Conservation (phyloP, 805 yeast genomes). For the Hanseniaspora lachancei region DNA sequence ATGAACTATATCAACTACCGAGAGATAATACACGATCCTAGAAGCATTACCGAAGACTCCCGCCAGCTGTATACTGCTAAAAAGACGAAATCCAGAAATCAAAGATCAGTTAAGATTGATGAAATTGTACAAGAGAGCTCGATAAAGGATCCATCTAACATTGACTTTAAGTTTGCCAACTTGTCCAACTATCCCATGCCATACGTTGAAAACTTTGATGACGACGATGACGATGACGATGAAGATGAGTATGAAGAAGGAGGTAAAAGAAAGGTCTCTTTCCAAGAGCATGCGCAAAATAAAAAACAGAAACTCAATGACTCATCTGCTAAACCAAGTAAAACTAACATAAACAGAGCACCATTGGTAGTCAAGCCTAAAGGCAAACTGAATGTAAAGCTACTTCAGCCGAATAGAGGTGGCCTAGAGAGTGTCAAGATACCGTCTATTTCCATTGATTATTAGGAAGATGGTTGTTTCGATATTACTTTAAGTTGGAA, state of each 20-base stretch:
- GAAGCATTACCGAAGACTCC: conserved; percentile 3
- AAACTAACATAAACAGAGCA: background rate
- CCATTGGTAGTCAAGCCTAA: conserved; percentile 7
- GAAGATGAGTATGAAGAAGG: conserved; percentile 2
- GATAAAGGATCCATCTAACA: conserved; percentile 8
- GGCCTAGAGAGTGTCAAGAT: conserved; percentile 7
- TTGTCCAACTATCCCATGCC: conserved; percentile 6
- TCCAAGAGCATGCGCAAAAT: conserved; percentile 2
- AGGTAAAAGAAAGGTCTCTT: conserved; percentile 3
- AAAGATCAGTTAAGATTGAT: conserved; percentile 12
- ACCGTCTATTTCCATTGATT: conserved; percentile 4
- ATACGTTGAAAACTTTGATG: conserved; percentile 3
- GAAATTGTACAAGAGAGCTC: conserved; percentile 9
- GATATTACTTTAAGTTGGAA: no score
- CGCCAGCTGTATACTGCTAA: background rate
- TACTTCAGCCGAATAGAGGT: conserved; percentile 10
- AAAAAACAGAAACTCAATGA: conserved; percentile 8
- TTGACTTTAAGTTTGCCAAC: conserved; percentile 10
- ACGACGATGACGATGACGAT: background rate
- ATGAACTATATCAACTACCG: conserved; percentile 10
- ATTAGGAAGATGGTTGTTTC: background rate
- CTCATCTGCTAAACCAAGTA: background rate
- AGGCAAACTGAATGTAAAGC: conserved; percentile 7
- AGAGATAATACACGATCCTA: conserved; percentile 10
- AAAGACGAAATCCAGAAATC: conserved; percentile 2